phyloP scores from a whole-genome alignment of 1,139 yeast genomes.

The Yamadazyma triangularis region DNA sequence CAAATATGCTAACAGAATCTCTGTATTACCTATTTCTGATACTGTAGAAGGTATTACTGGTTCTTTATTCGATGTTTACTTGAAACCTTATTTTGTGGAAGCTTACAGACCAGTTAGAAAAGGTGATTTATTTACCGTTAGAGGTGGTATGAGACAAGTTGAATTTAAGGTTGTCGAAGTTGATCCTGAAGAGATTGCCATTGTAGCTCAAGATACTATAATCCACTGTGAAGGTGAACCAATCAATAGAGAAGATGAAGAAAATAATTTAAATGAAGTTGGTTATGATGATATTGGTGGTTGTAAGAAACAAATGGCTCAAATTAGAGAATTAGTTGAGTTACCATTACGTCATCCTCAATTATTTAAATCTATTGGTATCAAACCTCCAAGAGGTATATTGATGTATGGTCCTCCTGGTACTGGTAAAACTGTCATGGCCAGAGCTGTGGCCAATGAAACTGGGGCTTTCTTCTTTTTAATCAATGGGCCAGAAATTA shows the following conservation, averaged over 20 bases:
- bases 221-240: slow-evolving; percentile 99
- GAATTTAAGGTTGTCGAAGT: slow-evolving; percentile 98
- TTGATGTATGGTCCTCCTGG: slow-evolving; percentile 99
- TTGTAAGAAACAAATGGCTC: slow-evolving; percentile 98
- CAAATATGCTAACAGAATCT: slow-evolving; percentile 88
- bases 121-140: slow-evolving; percentile 92
- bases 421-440: slow-evolving; percentile 99
- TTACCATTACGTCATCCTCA: slow-evolving; percentile 97
- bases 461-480: slow-evolving; percentile 98
- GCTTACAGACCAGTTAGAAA: slow-evolving; percentile 98
- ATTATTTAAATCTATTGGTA: slow-evolving; percentile 93
- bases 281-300: slow-evolving; percentile 99
- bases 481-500: slow-evolving; percentile 99
- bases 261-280: slow-evolving; percentile 89
- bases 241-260: slow-evolving; percentile 98
- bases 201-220: slow-evolving; percentile 96
- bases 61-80: slow-evolving; percentile 91
- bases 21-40: slow-evolving; percentile 96
- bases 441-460: slow-evolving; percentile 98
- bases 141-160: slow-evolving; percentile 99
- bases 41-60: slow-evolving; percentile 98
- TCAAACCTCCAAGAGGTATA: slow-evolving; percentile 95
- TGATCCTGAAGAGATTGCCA: slow-evolving; percentile 96
- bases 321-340: slow-evolving; percentile 94
- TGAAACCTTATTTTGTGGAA: slow-evolving; percentile 97